Evolutionary conservation across 768 basidiomycete species (phyloP).

Genomic region (Scleroderma bovista): DNA sequence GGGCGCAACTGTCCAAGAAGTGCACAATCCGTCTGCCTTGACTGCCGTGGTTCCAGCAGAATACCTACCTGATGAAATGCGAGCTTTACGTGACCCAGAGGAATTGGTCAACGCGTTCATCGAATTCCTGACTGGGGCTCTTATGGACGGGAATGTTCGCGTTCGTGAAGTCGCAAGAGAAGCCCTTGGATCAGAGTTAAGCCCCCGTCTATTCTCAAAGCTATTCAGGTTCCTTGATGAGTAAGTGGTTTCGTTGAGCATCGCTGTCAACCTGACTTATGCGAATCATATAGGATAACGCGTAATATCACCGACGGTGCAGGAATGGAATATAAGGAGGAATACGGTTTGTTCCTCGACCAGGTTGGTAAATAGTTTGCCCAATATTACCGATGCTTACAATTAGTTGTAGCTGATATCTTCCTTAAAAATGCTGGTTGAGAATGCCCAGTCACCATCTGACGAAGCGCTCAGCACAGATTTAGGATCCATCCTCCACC

Average conservation of each 20-base stretch:
- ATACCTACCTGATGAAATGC: constrained; percentile 66
- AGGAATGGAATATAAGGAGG: constrained; percentile 35
- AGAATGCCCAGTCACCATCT: constrained; percentile 53
- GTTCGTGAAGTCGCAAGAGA: constrained; percentile 79
- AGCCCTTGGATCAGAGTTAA: constrained; percentile 75
- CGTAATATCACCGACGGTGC: constrained; percentile 45
- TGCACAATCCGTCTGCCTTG: constrained; percentile 45
- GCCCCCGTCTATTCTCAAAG: constrained; percentile 58
- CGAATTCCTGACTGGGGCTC: constrained; percentile 58
- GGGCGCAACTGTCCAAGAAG: constrained; percentile 55
- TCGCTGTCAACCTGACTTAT: background rate
- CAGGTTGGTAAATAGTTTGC: constrained; percentile 44
- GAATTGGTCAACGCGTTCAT: constrained; percentile 63
- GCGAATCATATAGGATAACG: constrained; percentile 37
- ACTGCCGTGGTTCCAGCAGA: constrained; percentile 48
- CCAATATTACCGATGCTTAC: constrained; percentile 8
- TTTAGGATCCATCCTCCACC: constrained; percentile 52
- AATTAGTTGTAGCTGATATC: constrained; percentile 51
- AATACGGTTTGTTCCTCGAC: constrained; percentile 55
- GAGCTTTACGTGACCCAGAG: constrained; percentile 53
- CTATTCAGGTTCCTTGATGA: constrained; percentile 69
- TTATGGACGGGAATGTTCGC: constrained; percentile 56
- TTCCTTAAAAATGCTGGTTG: constrained; percentile 73
- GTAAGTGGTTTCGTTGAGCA: constrained; percentile 38
- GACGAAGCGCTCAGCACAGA: constrained; percentile 62